These are phyloP conservation scores for Geotrichum restrictum DNA, from an alignment of 1,139 yeast genomes.

Conservation along the genomic window DNA sequence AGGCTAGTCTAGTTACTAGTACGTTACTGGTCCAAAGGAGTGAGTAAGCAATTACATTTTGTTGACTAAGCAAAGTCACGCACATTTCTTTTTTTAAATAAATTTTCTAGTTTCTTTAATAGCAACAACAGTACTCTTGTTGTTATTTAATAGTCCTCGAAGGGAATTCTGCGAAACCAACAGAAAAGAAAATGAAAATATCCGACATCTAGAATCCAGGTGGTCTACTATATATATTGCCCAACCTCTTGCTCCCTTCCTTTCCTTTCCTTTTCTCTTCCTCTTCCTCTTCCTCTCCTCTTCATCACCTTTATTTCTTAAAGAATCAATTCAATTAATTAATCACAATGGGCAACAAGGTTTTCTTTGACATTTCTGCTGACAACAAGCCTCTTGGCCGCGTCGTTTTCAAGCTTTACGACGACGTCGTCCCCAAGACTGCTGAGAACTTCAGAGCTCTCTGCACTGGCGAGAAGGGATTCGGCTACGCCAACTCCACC, in stretches of 20 bases:
- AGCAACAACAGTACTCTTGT: background rate
- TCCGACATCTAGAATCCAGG: background rate
- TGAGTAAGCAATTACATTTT: background rate
- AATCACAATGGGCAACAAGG: slow-evolving; percentile 45
- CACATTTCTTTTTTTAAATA: background rate
- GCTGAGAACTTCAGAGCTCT: slow-evolving; percentile 97
- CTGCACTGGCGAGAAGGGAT: slow-evolving; percentile 96
- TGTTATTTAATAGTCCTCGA: background rate
- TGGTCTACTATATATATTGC: slow-evolving; percentile 1
- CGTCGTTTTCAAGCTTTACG: slow-evolving; percentile 77
- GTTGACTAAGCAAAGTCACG: background rate
- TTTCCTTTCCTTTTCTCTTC: background rate
- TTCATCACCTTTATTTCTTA: background rate
- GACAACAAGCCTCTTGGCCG: slow-evolving; percentile 61
- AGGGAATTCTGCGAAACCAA: background rate
- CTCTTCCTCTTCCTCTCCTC: background rate
- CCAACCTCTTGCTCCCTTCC: background rate
- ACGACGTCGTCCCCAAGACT: slow-evolving; percentile 95
- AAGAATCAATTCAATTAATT: background rate
- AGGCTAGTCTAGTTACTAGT: too few relatives aligned
- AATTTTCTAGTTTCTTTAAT: background rate
- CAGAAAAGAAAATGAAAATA: background rate
- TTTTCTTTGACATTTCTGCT: slow-evolving; percentile 73
- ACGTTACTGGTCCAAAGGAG: too few relatives aligned
- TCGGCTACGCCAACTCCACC: slow-evolving; percentile 82